Base-by-base conservation (phyloP, 306 rosid genomes). In the Astragalus glycyphyllos region DNA sequence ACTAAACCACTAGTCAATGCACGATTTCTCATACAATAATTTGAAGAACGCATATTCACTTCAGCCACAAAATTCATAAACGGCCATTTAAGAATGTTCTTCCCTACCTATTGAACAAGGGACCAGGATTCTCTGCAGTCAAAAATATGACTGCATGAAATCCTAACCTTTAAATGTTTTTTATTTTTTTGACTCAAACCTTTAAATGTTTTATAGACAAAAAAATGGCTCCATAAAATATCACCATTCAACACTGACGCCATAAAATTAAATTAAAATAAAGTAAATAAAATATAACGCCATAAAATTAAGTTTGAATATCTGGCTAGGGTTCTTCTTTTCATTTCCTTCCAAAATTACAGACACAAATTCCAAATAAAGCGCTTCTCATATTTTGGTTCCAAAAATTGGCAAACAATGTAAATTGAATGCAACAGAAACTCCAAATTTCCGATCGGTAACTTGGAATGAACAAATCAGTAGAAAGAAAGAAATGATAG, bases 391-490 rank as follows among this genome's bases (percentile, higher is more conserved):
- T 0, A 35, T 5, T 10, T 35, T 11, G 15, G 72, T 20, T 31
- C 13, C 14, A 51, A 64, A 2, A 11, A 26, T 11, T 4, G 10
- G 23, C 11, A 35, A 47, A 47, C 49, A 26, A 11, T 16, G 23
- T 7, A 51, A 66, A 55, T 11, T 32, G 48, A 68, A 58, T 38
- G 65, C 5, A 44, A 40, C 62, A 68, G 55, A 61, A 69, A 58
- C 17, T 72, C 64, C 23, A 65, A 60, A 45, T 47, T 42, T 14
- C 13, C 29, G 59, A 69, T 75, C 63, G 29, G 47, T 7, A 68
- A 47, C 55, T 65, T 34, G 41, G 9, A 8, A 45, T 1, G 4
- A 40, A 68, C 60, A 51, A 41, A n/a, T 60, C 71, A 50, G 40
- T 40, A n/a, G 17, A 11, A 1, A 40, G 44, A 40, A 26, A 29